These are phyloP conservation scores for Termitomyces sp. DNA, from an alignment of 768 basidiomycete species.

Conservation along the genomic window DNA sequence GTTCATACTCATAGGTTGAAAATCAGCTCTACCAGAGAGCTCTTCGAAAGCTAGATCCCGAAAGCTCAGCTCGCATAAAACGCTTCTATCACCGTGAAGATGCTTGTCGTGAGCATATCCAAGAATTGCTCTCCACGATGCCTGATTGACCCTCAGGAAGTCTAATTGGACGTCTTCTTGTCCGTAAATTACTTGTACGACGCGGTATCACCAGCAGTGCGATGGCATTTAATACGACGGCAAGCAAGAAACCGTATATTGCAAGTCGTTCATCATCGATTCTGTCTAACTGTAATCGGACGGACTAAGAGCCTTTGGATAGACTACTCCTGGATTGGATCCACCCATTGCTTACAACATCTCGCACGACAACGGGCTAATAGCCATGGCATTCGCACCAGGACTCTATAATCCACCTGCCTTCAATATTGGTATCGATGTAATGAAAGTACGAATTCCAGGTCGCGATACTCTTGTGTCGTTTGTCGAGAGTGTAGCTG, in stretches of 20 bases:
- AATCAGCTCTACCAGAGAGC: conserved; percentile 60
- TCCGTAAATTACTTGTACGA: conserved; percentile 56
- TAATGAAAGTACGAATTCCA: conserved; percentile 74
- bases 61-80: conserved; percentile 51
- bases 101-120: conserved; percentile 54
- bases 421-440: conserved; percentile 69
- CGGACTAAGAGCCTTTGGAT: neutral
- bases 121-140: neutral
- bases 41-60: conserved; percentile 52
- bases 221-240: conserved; percentile 53
- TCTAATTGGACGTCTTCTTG: conserved; percentile 71
- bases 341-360: conserved; percentile 75
- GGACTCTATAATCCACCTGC: conserved; percentile 41
- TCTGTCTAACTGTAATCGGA: neutral
- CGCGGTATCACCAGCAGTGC: conserved; percentile 43
- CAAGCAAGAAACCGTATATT: conserved; percentile 72
- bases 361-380: conserved; percentile 70
- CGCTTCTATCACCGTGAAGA: conserved; percentile 71
- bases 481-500: conserved; percentile 60
- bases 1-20: conserved; percentile 2
- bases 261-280: conserved; percentile 34
- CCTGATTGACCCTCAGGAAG: conserved; percentile 45
- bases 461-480: conserved; percentile 47
- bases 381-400: conserved; percentile 62
- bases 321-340: conserved; percentile 40